Conservation (phyloP, 805 yeast species). For the Yarrowia deformans region DNA sequence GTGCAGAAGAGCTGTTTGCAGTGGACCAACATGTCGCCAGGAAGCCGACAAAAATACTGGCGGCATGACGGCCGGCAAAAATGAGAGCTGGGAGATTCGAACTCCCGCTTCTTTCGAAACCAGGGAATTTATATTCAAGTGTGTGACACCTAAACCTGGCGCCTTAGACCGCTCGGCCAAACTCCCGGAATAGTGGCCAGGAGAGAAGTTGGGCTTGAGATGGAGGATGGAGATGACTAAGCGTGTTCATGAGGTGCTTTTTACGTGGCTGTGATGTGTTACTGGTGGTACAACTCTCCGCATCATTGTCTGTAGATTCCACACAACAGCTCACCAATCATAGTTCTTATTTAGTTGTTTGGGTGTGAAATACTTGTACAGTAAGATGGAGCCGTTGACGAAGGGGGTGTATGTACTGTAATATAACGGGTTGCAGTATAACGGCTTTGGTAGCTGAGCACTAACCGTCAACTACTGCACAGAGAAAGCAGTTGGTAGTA, state of each 20-base stretch:
- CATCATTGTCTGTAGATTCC: not conserved
- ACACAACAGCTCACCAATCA: not conserved
- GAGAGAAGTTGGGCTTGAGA: not conserved
- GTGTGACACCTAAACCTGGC: slow-evolving; percentile 40
- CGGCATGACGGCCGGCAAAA: slow-evolving; percentile 12
- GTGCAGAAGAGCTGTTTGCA: not conserved
- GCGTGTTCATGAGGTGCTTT: not conserved
- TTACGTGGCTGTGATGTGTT: not conserved
- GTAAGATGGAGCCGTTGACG: not conserved
- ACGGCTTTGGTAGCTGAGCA: too few species aligned
- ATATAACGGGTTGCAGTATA: too few species aligned
- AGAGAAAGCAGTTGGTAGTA: too few species aligned
- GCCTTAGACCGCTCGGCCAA: slow-evolving; percentile 41
- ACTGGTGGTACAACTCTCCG: not conserved
- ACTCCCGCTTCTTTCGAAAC: slow-evolving; percentile 39
- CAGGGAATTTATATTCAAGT: slow-evolving; percentile 37
- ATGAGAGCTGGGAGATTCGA: slow-evolving; percentile 40
- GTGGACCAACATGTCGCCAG: not conserved
- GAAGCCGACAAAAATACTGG: not conserved
- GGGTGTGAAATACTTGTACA: not conserved
- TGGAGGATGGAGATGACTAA: not conserved
- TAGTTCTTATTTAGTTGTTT: not conserved
- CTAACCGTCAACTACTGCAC: too few species aligned
- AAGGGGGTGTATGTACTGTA: too few species aligned
- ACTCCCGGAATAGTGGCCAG: slow-evolving; percentile 13